Base-by-base conservation (phyloP, 2,329 filamentous ascomycete genomes). In the Lachnellula hyalina region DNA sequence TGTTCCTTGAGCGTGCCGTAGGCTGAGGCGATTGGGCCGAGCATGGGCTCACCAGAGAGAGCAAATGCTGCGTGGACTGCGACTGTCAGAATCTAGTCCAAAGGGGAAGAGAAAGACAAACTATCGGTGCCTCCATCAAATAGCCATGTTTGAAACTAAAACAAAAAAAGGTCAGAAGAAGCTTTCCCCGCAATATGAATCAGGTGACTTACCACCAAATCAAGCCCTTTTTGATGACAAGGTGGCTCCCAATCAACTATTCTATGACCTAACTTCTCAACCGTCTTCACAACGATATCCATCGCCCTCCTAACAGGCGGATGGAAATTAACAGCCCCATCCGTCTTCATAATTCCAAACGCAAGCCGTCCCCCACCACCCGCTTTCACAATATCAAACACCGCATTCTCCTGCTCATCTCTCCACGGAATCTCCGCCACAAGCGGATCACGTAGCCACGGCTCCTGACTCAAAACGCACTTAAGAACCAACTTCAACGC, bases 381-480 rank as follows among this genome's bases (percentile, higher is more conserved):
- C 3, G 65, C 65, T 14, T 71, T 64, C 19, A 77, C 73, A 2
- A 76, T 66, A 11, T 75, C 68, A 2, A 69, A 52, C 3, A 76
- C 60, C 0, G 59, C 61, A 34, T 67, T 53, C 54, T 68, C 66
- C 41, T 68, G 61, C 35, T 79, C 74, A 23, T 77, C 69, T 2
- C 84, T 77, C 79, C 85, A 90, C 0, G 85, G 86, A 0, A 90
- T 73, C 19, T 86, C 82, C 41, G 83, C 70, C 0, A 85, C 83
- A 0, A 84, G 71, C 0, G 86, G 85, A 66, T 90, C 86, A 59
- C 80, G 71, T 1, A 82, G 69, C 87, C 86, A 90, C 0, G 86
- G 86, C 51, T 81, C 63, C 34, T 77, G 77, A 12, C 72, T 73
- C 1, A 90, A 70, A 2, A 89, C 65, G 0, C 78, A 71, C 61